Base-by-base conservation (phyloP, 2,329 filamentous ascomycete genomes). In the Xylariales sp. region DNA sequence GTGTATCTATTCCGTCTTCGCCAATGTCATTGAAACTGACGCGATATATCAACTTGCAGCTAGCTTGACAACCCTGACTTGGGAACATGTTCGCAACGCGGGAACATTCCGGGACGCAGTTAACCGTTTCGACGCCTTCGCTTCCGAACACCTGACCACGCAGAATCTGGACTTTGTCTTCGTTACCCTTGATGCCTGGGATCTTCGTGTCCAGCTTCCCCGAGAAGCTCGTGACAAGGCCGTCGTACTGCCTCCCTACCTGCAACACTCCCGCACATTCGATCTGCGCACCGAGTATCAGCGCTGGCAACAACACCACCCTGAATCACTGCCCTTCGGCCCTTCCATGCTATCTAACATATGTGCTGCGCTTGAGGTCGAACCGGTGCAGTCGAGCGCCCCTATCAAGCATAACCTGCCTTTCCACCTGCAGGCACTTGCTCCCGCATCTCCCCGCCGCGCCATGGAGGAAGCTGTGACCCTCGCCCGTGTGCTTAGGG, bases 341-440 rank as follows among this genome's bases (percentile, higher is more conserved):
- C 91, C 93, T 37, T 95, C 88, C 45, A 94, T 93, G 64, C 77
- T 98, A 51, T 85, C 90, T 55, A 97, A 97, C 68, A 98, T 98
- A 63, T 98, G 93, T 71, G 93, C 93, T 49, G 93, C 93, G 41
- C 82, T 98, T 40, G 93, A 98, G 69, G 93, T 98, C 35, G 93
- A 98, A 68, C 90, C 94, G 42, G 89, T 98, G 27, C 90, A 97
- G 68, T 91, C 90, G 9, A 97, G 90, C 59, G 91, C 93, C 43
- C 93, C 93, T 32, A 97, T 98, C 70, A 98, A 97, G 69, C 93
- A 97, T 65, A 97, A 97, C 63, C 77, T 98, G 28, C 93, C 93
- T 9, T 98, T 98, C 71, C 93, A 98, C 63, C 75, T 98, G 47
- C 93, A 98, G 71, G 91, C 93, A 10, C 74, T 98, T 48, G 93